Percentiles rank a stretch among this genome's conserved stretches.
phyloP scores from a whole-genome alignment of 371 early-diverging fungal genomes.

The Zychaea mexicana region DNA sequence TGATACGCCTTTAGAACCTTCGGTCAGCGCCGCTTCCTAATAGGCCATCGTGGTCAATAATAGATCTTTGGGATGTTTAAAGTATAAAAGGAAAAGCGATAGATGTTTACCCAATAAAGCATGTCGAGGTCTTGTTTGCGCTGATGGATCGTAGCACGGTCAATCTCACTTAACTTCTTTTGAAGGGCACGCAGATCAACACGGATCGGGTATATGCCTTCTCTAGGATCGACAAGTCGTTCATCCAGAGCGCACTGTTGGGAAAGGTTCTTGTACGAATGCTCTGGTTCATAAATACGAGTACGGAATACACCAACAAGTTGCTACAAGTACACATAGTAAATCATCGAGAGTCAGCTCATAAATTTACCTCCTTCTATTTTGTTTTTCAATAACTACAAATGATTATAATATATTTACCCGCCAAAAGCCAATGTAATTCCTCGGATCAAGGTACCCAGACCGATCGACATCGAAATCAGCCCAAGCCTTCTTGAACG shows the following conservation, averaged over 20 bases:
- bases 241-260: slow-evolving; percentile 15
- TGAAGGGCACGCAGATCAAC: slow-evolving; percentile 30
- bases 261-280: slow-evolving; percentile 37
- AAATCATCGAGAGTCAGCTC: not conserved
- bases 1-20: slow-evolving; percentile 51
- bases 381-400: no score
- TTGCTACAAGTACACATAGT: slow-evolving; percentile 23
- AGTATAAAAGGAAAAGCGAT: not conserved
- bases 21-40: slow-evolving; percentile 40
- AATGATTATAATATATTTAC: slow-evolving; percentile 18
- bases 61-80: no score
- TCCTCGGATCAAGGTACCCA: slow-evolving; percentile 53
- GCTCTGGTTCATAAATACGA: slow-evolving; percentile 37
- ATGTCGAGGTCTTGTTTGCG: slow-evolving; percentile 40
- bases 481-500: slow-evolving; percentile 63
- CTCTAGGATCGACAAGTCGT: slow-evolving; percentile 7
- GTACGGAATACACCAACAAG: slow-evolving; percentile 44
- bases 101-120: slow-evolving; percentile 43
- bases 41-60: no score
- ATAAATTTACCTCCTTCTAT: no score
- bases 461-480: slow-evolving; percentile 56
- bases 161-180: slow-evolving; percentile 32
- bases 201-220: slow-evolving; percentile 23
- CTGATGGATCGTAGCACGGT: slow-evolving; percentile 30
- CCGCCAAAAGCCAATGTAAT: slow-evolving; percentile 54